A percentile compares a stretch with the other conserved stretches of the same genome.
Conservation (phyloP, 2,329 filamentous ascomycete species). For the Pyrenophora teres region DNA sequence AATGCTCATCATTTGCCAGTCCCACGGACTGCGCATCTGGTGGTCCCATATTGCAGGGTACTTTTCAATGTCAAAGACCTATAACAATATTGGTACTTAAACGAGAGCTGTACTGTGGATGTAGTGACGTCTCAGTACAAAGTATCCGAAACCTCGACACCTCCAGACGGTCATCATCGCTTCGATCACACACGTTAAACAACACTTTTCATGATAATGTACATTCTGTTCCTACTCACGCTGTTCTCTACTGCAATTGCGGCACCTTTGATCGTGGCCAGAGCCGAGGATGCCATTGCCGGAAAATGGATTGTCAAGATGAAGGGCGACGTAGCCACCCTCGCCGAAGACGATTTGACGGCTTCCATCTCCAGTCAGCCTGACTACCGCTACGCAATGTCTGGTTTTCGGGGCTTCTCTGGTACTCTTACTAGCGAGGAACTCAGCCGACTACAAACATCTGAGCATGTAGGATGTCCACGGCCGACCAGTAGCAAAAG, state of each 20-base stretch:
- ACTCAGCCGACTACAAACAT: constrained; percentile 29
- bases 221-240: not conserved
- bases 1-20: not conserved
- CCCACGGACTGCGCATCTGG: not conserved
- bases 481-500: not conserved
- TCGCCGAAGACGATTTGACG: constrained; percentile 23
- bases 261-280: not conserved
- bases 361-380: constrained; percentile 24
- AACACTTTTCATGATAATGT: not conserved
- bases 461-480: constrained; percentile 26
- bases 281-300: not conserved
- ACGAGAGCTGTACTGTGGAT: not conserved
- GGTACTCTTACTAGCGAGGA: constrained; percentile 37
- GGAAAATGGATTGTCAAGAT: constrained; percentile 48
- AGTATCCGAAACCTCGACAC: not conserved
- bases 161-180: not conserved
- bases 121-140: not conserved
- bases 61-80: not conserved
- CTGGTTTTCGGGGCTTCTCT: constrained; percentile 46
- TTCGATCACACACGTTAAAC: not conserved
- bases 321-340: constrained; percentile 37
- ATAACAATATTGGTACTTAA: constrained; percentile 3
- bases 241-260: not conserved
- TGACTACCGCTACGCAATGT: constrained; percentile 42
- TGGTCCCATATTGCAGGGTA: not conserved